Percentiles rank a stretch among this genome's conserved stretches.
phyloP scores from a whole-genome alignment of 495 filamentous ascomycete species.

The Amorphotheca resinae region DNA sequence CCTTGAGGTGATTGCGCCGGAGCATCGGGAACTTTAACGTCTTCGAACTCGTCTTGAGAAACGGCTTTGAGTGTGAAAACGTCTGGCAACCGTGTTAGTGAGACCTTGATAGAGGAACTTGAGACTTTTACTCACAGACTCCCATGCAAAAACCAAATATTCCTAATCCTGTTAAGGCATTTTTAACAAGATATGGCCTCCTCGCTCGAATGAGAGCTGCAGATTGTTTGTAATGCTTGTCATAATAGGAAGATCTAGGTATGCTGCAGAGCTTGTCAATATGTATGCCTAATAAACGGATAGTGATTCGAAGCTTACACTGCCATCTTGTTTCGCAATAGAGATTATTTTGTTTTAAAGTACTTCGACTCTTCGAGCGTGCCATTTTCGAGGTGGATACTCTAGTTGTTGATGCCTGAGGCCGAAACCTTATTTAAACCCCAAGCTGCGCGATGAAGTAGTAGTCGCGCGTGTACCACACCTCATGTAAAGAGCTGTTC shows the following conservation, averaged over 20 bases:
- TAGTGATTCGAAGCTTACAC: conserved; percentile 9
- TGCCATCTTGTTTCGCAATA: conserved; percentile 18
- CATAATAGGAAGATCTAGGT: conserved; percentile 77
- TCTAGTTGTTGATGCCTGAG: background rate
- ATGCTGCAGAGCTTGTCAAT: conserved; percentile 34
- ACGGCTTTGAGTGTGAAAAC: conserved; percentile 78
- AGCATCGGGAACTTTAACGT: conserved; percentile 73
- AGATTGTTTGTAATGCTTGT: conserved; percentile 64
- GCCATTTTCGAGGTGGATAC: no score
- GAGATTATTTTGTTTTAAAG: no score
- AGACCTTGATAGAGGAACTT: background rate
- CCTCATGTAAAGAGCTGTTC: background rate
- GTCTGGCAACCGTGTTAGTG: conserved; percentile 39
- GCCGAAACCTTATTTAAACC: no score
- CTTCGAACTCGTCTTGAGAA: conserved; percentile 95
- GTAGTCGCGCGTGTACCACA: no score
- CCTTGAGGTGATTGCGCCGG: conserved; percentile 34
- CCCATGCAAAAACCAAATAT: conserved; percentile 58
- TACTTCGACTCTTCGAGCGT: no score
- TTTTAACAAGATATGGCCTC: conserved; percentile 83
- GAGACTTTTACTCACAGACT: conserved; percentile 50
- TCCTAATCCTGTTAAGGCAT: conserved; percentile 58
- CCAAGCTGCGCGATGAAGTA: no score
- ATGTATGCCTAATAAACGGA: background rate
- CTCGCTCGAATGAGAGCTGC: conserved; percentile 81